Evolutionary conservation across 2,329 filamentous ascomycete genomes (phyloP).

Genomic region (Cercospora berteroae): DNA sequence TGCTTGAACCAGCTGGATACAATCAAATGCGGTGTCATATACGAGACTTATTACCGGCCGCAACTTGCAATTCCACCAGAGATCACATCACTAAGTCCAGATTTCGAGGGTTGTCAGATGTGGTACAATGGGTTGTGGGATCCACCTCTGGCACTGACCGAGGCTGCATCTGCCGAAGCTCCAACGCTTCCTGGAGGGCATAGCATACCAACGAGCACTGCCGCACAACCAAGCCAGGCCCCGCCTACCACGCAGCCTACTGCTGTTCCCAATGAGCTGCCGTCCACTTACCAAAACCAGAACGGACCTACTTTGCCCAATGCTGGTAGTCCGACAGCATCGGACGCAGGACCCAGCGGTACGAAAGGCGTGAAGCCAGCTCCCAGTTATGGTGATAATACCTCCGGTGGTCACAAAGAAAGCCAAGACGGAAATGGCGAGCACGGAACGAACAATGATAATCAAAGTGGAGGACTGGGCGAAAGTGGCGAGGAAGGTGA

Average conservation of each 20-base stretch:
- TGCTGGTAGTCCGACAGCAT: background rate
- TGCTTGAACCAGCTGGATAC: conserved; percentile 22
- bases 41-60: conserved; percentile 28
- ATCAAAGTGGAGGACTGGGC: background rate
- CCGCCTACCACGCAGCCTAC: conserved; percentile 22
- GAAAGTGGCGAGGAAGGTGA: background rate
- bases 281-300: background rate
- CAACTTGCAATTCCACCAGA: conserved; percentile 34
- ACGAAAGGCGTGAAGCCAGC: background rate
- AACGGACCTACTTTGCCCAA: conserved; percentile 4
- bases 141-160: conserved; percentile 29
- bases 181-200: conserved; percentile 19
- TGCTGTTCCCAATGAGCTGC: conserved; percentile 16
- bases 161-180: conserved; percentile 16
- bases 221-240: conserved; percentile 16
- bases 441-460: background rate
- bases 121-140: conserved; percentile 36
- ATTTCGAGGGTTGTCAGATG: conserved; percentile 32
- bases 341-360: background rate
- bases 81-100: conserved; percentile 29
- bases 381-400: background rate
- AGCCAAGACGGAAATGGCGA: background rate
- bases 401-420: background rate
- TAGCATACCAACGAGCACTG: conserved; percentile 1
- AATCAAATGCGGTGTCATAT: conserved; percentile 27